Base-by-base conservation (phyloP, 805 yeast genomes). In the Candida broadrunensis region DNA sequence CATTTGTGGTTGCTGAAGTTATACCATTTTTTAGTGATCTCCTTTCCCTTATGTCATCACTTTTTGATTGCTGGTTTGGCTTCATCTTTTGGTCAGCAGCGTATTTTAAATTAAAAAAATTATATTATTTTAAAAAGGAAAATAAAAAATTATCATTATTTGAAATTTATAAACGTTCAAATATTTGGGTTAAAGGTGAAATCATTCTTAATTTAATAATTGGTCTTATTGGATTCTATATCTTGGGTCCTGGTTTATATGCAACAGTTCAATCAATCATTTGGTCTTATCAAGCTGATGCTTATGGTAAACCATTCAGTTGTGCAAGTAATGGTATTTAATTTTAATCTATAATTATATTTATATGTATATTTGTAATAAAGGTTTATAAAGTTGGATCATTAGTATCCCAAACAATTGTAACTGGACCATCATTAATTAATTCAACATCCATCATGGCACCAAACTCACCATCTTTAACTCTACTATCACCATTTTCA, bases 371-470 rank as follows among this genome's bases (percentile, higher is more conserved):
- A 14, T 33, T 29, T 16, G 24, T 21, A 7, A 21, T 25, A 7
- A 35, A 23, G 20, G 6, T 19, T 41, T 46, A 44, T 32, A 46
- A 37, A 8, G 45, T 39, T 9, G 41, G 36, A 32, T 77, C 78
- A 37, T 63, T 74, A 1, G 91, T 84, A 56, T 90, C 97, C 67
- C 85, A 76, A 16, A 83, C 76, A 24, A 91, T 83, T 0, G 98
- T 91, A 1, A 87, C 88, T 0, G 98, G 98, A 1, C 98, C 98
- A 53, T 91, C 97, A 55, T 93, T 93, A 12, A 83, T 80, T 45
- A 91, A 62, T 1, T 76, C 75, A 13, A 95, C 97, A 47, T 88
- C 95, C 99, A 93, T 93, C 96, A 91, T 87, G 9, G 91, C 98
- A 0, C 98, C 99, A 58, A 93, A 93, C 41, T 78, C 71, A 2